A percentile compares a stretch with the other conserved stretches of the same genome.
Evolutionary conservation across 495 filamentous ascomycete species (phyloP).

Genomic region (Tuber borchii): DNA sequence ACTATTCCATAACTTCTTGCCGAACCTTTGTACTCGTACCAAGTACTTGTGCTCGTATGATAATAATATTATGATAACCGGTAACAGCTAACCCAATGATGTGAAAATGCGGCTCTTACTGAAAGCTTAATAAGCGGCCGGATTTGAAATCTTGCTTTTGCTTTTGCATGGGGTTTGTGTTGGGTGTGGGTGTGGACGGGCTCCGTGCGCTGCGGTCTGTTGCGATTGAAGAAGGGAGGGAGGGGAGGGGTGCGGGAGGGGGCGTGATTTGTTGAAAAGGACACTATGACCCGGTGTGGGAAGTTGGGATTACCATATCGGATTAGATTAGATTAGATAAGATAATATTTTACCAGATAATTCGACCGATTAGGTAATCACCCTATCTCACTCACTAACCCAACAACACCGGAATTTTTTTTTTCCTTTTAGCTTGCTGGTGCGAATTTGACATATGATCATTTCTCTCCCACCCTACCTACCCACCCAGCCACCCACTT

Average conservation of each 20-base stretch:
- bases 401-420: background rate
- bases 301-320: too few species aligned
- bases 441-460: background rate
- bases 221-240: too few species aligned
- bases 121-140: background rate
- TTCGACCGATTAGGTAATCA: background rate
- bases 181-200: background rate
- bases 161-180: background rate
- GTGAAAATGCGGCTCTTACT: constrained; percentile 1
- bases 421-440: background rate
- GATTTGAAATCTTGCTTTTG: background rate
- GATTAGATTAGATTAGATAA: background rate
- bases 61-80: too few species aligned
- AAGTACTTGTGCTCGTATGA: too few species aligned
- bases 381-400: background rate
- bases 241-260: background rate
- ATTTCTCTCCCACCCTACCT: background rate
- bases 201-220: background rate
- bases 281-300: background rate
- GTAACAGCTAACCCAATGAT: background rate
- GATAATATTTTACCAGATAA: background rate
- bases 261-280: background rate
- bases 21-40: too few species aligned
- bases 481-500: too few species aligned
- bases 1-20: too few species aligned